Base-by-base conservation (phyloP, 176 grass and related monocot species). In the barley (Hordeum vulgare) region DNA sequence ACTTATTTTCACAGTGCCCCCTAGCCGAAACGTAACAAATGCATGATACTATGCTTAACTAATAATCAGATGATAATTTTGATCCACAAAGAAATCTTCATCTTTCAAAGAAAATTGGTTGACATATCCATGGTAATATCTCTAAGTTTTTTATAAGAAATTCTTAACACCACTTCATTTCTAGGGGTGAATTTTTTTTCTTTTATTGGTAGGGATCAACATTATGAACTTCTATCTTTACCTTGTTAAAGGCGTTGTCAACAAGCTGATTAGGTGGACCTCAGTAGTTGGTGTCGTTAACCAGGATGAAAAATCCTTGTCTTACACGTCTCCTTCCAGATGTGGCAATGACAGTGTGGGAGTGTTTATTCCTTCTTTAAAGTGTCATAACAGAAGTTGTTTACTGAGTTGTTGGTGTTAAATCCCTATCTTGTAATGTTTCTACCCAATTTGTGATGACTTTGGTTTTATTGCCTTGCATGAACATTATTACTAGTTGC, bases 361-460 rank as follows among this genome's bases (percentile, higher is more conserved):
- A 18, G 51, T 21, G 7, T 54, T 54, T 54, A 21, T 54, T 21
- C 0, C 51, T 54, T 21, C 51, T 54, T 54, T 18, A 54, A 3
- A 21, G 7, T 6, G 0, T 54, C 2, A 2, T 8, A 18, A 21
- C 2, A 0, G 7, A 54, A 54, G 0, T 21, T 0, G 51, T 8
- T 21, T 0, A 54, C 2, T 54, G 2, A 1, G 51, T 21, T 21
- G 0, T 54, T 8, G 0, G 51, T 3, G 2, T 54, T 21, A 54
- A 21, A 54, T 54, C 21, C 51, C 20, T 54, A 54, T 54, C 0
- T 54, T 54, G 14, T 21, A 54, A 54, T 54, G 18, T 0, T 8
- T 54, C 51, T 0, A 54, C 7, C 47, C 18, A 18, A 54, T 21
- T 21, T 54, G 7, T 54, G 51, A 20, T 54, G 51, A 54, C 0